Evolutionary conservation across 2,329 filamentous ascomycete species (phyloP).

Genomic region (Apiospora pterosperma): DNA sequence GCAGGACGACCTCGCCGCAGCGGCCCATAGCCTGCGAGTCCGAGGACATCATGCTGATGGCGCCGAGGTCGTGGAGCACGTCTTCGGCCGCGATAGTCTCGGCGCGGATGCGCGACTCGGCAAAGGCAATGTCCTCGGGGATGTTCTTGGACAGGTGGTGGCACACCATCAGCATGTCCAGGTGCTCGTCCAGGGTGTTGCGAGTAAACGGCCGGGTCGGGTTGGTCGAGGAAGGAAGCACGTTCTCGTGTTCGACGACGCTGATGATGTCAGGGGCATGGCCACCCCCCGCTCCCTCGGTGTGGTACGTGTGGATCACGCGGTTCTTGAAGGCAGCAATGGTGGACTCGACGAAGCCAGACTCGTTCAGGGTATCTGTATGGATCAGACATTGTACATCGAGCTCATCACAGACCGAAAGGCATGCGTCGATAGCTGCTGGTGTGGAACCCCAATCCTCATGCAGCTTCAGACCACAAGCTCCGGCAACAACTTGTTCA

Average conservation of each 20-base stretch:
- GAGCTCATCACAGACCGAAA: constrained; percentile 81
- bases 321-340: constrained; percentile 80
- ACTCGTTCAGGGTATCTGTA: constrained; percentile 94
- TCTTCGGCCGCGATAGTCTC: constrained; percentile 97
- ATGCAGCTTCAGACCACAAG: constrained; percentile 87
- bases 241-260: constrained; percentile 84
- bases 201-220: constrained; percentile 85
- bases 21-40: constrained; percentile 97
- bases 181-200: constrained; percentile 93
- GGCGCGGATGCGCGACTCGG: constrained; percentile 88
- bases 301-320: constrained; percentile 95
- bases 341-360: constrained; percentile 93
- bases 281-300: constrained; percentile 89
- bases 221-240: constrained; percentile 87
- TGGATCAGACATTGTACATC: constrained; percentile 94
- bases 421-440: constrained; percentile 84
- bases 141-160: constrained; percentile 92
- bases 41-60: constrained; percentile 96
- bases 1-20: constrained; percentile 86
- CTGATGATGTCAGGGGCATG: constrained; percentile 96
- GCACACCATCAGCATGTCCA: constrained; percentile 98
- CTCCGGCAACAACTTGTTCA: constrained; percentile 80
- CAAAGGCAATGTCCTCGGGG: constrained; percentile 92
- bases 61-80: constrained; percentile 89
- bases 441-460: constrained; percentile 96